Conservation (phyloP, 306 rosid genomes). For the Cucurbita pepo region DNA sequence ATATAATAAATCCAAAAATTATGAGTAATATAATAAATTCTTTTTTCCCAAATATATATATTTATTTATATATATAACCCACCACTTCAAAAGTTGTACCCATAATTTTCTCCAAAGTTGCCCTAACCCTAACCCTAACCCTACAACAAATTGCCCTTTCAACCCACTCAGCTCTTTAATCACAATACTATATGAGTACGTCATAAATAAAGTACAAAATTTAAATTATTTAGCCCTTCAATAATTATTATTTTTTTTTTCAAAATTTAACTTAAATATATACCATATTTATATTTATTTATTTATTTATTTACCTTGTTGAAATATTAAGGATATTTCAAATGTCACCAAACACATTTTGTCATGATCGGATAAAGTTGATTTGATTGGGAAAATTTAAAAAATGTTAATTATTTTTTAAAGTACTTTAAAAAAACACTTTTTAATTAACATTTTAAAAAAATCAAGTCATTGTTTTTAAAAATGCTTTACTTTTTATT, state of each 20-base stretch:
- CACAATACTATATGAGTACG: neutral
- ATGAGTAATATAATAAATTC: neutral
- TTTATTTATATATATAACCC: neutral
- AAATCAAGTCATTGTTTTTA: too few relatives aligned
- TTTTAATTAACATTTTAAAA: neutral
- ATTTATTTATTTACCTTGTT: too few relatives aligned
- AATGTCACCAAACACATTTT: neutral
- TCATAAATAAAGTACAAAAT: too few relatives aligned
- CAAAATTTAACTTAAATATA: too few relatives aligned
- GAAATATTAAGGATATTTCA: too few relatives aligned
- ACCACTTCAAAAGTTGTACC: neutral
- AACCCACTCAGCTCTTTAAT: neutral
- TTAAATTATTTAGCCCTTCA: neutral
- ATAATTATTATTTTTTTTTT: too few relatives aligned
- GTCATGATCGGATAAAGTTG: neutral
- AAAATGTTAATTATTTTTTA: neutral
- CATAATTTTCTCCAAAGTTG: neutral
- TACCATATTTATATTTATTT: too few relatives aligned
- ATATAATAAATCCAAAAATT: neutral
- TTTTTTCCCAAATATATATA: neutral
- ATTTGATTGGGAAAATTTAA: neutral
- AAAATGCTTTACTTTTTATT: neutral
- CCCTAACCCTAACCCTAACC: neutral
- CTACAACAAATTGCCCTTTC: neutral
- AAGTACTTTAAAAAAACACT: neutral